A percentile compares a stretch with the other conserved stretches of the same genome.
These are phyloP conservation scores for Niveomyces coronatus DNA, from an alignment of 2,329 filamentous ascomycete genomes.

Conservation along the genomic window DNA sequence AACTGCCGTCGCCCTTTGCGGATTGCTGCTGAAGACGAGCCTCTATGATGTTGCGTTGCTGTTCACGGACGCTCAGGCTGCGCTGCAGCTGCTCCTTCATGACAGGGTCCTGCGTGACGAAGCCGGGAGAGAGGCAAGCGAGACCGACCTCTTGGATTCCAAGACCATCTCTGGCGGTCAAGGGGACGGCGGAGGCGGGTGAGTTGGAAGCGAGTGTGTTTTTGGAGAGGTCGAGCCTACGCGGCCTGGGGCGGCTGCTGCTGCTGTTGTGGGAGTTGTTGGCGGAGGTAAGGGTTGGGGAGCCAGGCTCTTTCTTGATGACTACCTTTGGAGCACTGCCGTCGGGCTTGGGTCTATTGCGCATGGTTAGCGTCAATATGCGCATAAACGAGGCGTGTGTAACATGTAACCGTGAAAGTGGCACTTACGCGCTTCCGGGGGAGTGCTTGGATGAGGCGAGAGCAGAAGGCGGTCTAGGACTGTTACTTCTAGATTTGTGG, in stretches of 20 bases:
- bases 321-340: slow-evolving; percentile 64
- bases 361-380: neutral
- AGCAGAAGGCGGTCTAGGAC: slow-evolving; percentile 38
- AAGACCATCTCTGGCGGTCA: slow-evolving; percentile 70
- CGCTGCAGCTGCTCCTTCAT: slow-evolving; percentile 94
- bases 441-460: slow-evolving; percentile 39
- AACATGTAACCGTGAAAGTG: slow-evolving; percentile 3
- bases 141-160: slow-evolving; percentile 88
- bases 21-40: slow-evolving; percentile 79
- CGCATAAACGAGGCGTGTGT: slow-evolving; percentile 9
- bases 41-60: slow-evolving; percentile 92
- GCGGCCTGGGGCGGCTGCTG: slow-evolving; percentile 62
- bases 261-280: no score
- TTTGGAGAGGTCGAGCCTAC: slow-evolving; percentile 68
- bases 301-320: slow-evolving; percentile 93
- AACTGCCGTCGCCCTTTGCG: slow-evolving; percentile 59
- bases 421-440: slow-evolving; percentile 50
- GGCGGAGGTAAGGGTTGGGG: slow-evolving; percentile 74
- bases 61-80: slow-evolving; percentile 85
- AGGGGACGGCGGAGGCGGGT: slow-evolving; percentile 55
- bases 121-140: slow-evolving; percentile 89
- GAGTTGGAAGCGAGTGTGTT: slow-evolving; percentile 40
- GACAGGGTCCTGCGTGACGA: slow-evolving; percentile 89
- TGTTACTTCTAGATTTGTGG: slow-evolving; percentile 43
- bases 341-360: slow-evolving; percentile 36